Evolutionary conservation across 306 rosid species (phyloP).

Genomic region (Oxytropis ochrocephala): DNA sequence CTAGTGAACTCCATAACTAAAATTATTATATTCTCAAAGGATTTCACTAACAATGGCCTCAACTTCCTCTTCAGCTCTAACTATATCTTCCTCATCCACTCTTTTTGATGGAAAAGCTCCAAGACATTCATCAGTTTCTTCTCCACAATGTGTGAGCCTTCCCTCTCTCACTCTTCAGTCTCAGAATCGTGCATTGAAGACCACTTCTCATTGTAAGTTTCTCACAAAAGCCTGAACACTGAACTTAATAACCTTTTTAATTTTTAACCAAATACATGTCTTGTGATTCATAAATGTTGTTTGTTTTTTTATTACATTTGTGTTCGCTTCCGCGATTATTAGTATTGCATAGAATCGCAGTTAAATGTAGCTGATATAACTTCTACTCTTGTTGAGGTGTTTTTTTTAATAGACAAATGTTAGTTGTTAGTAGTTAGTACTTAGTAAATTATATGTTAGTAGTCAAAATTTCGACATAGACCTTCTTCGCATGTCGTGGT

Average conservation of each 20-base stretch:
- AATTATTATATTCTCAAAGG: background rate
- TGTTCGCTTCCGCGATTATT: no score
- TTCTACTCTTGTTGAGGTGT: no score
- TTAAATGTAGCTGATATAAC: no score
- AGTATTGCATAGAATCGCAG: no score
- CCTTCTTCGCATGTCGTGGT: no score
- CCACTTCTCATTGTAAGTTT: conserved; percentile 59
- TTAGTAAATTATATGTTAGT: no score
- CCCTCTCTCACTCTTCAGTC: conserved; percentile 53
- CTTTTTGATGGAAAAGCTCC: conserved; percentile 54
- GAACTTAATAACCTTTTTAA: background rate
- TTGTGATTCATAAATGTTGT: background rate
- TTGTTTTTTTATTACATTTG: background rate
- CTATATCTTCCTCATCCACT: conserved; percentile 66
- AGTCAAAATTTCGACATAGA: no score
- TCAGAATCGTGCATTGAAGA: conserved; percentile 58
- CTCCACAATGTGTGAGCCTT: conserved; percentile 69
- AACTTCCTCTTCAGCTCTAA: conserved; percentile 56
- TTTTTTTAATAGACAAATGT: no score
- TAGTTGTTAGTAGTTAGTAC: no score
- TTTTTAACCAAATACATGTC: no score
- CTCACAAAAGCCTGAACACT: background rate
- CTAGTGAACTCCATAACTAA: conserved; percentile 15
- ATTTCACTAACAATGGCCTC: conserved; percentile 54
- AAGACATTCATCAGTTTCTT: conserved; percentile 41